Conservation (phyloP, 2,329 filamentous ascomycete species). For the Cercospora sp. region DNA sequence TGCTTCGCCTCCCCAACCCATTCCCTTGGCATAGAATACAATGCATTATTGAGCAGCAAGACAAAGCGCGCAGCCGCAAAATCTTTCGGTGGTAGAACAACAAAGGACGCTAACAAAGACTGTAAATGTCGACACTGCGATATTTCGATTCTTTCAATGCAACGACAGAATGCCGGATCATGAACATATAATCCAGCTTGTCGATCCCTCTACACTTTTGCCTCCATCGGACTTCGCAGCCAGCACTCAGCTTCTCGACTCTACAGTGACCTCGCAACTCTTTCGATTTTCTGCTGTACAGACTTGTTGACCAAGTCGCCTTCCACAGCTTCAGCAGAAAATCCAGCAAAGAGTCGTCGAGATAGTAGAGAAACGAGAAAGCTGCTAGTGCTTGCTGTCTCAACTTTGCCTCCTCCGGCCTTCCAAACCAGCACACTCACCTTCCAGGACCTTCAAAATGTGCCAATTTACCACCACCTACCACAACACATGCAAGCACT, state of each 20-base stretch:
- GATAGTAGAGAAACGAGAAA: background rate
- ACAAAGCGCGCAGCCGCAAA: background rate
- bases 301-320: background rate
- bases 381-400: background rate
- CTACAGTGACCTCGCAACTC: conserved; percentile 3
- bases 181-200: background rate
- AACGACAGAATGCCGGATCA: background rate
- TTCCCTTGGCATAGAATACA: background rate
- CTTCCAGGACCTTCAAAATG: background rate
- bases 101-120: background rate
- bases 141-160: background rate
- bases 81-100: background rate
- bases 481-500: conserved; percentile 12
- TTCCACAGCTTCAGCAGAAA: background rate
- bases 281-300: background rate
- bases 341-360: background rate
- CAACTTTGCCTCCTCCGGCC: background rate
- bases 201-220: background rate
- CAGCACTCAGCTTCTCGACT: conserved; percentile 2
- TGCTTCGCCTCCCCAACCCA: background rate
- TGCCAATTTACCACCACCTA: conserved; percentile 10
- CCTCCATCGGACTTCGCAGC: background rate
- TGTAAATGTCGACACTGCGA: background rate
- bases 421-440: background rate
- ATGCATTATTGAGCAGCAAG: background rate